Evolutionary conservation across 805 yeast species (phyloP).

Genomic region (Ascoidea asiatica): DNA sequence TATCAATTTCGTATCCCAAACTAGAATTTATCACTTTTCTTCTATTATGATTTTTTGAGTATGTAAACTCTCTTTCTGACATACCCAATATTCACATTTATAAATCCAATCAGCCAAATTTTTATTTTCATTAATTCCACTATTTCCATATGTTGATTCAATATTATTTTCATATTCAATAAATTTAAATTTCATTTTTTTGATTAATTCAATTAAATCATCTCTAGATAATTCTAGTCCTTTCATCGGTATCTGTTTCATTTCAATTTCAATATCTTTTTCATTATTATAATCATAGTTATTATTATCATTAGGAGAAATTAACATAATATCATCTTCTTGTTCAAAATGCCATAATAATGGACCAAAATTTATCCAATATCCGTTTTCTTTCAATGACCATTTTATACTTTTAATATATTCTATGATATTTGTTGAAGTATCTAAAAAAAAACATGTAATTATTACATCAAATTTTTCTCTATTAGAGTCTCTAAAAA

Average conservation of each 20-base stretch:
- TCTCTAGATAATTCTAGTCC: conserved; percentile 51
- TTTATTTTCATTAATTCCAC: conserved; percentile 14
- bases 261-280: conserved; percentile 12
- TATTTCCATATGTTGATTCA: conserved; percentile 40
- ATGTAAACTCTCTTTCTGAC: conserved; percentile 18
- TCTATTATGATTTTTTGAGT: too few relatives aligned
- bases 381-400: conserved; percentile 29
- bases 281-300: too few relatives aligned
- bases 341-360: conserved; percentile 61
- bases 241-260: conserved; percentile 22
- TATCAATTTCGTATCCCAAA: too few relatives aligned
- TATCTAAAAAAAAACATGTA: conserved; percentile 52
- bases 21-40: too few relatives aligned
- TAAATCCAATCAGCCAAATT: conserved; percentile 43
- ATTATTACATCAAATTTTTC: conserved; percentile 30
- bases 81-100: conserved; percentile 60
- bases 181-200: conserved; percentile 37
- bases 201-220: conserved; percentile 34
- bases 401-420: conserved; percentile 35
- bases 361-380: conserved; percentile 60
- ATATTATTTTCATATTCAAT: conserved; percentile 28
- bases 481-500: conserved; percentile 27
- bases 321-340: conserved; percentile 19
- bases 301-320: conserved; percentile 12
- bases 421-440: conserved; percentile 45